Percentiles rank a stretch among this genome's conserved stretches.
phyloP scores from a whole-genome alignment of 2,329 filamentous ascomycete species.

The Coleophoma eucalyptorum region DNA sequence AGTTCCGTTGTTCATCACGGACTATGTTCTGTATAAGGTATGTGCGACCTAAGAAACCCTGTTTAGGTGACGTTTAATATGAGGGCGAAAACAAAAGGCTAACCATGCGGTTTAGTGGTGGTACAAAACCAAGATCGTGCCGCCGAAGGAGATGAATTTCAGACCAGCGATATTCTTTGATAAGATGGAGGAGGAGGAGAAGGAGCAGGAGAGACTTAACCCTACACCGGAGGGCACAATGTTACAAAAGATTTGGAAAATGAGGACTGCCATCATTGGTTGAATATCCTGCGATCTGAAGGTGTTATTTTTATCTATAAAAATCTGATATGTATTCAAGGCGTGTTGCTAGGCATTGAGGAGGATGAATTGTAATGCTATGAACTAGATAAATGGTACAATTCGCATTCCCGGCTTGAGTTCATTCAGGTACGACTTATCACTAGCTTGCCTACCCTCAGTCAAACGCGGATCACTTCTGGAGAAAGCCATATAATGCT shows the following conservation, averaged over 20 bases:
- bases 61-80: background rate
- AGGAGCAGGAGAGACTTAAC: constrained; percentile 1
- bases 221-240: constrained; percentile 1
- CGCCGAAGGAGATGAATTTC: constrained; percentile 5
- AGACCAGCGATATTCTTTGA: constrained; percentile 4
- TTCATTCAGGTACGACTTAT: too few species aligned
- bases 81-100: too few species aligned
- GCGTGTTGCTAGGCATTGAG: too few species aligned
- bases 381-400: too few species aligned
- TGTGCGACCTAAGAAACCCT: background rate
- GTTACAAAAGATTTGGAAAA: constrained; percentile 3
- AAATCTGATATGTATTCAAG: too few species aligned
- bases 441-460: too few species aligned
- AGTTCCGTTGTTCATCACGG: constrained; percentile 4
- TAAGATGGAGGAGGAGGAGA: constrained; percentile 2
- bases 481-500: too few species aligned
- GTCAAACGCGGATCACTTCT: too few species aligned
- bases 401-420: too few species aligned
- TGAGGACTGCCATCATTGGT: background rate
- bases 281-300: too few species aligned
- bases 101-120: background rate
- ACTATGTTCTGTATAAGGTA: constrained; percentile 5
- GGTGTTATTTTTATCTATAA: too few species aligned
- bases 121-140: constrained; percentile 6
- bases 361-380: too few species aligned